Conservation (phyloP, 1,139 yeast species). For the Taphrina wiesneri region DNA sequence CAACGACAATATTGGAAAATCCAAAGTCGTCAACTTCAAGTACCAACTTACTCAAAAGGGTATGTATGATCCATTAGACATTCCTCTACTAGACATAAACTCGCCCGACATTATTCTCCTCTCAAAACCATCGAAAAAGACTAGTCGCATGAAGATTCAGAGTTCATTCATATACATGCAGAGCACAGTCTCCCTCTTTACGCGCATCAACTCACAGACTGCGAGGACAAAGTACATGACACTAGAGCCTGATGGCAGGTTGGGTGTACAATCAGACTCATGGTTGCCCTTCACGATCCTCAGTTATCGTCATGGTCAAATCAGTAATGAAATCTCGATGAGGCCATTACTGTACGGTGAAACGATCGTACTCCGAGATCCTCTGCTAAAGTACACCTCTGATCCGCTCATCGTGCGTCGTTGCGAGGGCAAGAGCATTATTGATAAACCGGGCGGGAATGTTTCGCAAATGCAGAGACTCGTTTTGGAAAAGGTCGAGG, state of each 20-base stretch:
- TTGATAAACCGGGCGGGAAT: conserved; percentile 15
- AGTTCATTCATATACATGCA: conserved; percentile 13
- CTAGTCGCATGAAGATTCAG: conserved; percentile 18
- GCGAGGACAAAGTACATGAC: conserved; percentile 33
- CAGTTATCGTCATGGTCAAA: not conserved
- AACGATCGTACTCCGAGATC: conserved; percentile 15
- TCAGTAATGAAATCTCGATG: not conserved
- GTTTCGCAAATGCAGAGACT: conserved; percentile 34
- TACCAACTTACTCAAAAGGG: conserved; percentile 15
- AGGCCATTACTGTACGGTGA: conserved; percentile 31
- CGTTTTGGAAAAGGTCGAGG: conserved; percentile 21
- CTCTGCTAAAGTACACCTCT: conserved; percentile 4
- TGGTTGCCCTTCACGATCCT: conserved; percentile 34
- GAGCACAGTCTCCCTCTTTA: conserved; percentile 26
- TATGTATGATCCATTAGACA: conserved; percentile 6
- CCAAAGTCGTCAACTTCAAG: conserved; percentile 21
- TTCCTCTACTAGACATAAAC: conserved; percentile 17
- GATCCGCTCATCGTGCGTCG: conserved; percentile 33
- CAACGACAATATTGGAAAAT: conserved; percentile 26
- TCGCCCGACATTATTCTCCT: conserved; percentile 25
- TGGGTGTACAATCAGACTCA: conserved; percentile 23
- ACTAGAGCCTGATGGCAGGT: conserved; percentile 6
- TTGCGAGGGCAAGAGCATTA: conserved; percentile 31
- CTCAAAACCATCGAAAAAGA: conserved; percentile 32
- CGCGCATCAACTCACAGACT: conserved; percentile 36